Evolutionary conservation across 208 protist genomes (phyloP), one percentile per base, ranked within the genome.

Genomic region (Trypanosoma melophagium): DNA sequence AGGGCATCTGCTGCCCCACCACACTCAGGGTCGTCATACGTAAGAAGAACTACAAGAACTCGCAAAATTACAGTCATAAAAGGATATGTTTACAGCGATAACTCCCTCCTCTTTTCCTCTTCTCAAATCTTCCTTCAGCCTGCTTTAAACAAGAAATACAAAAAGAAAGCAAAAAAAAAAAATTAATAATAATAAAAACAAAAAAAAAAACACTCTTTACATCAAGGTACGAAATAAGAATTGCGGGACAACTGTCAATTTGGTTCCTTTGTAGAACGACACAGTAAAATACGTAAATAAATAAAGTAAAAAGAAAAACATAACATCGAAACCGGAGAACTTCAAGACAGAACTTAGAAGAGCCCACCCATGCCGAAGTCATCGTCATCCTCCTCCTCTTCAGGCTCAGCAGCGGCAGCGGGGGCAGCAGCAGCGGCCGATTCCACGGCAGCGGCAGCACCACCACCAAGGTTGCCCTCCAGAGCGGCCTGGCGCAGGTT

Each of bases 401-500:
- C 77, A 66, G 77, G 71, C 60, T 78, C 78, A 56, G 69, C 79
- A 54, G 75, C 60, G 25, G 74, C 16, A 59, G 71, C 76, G 40
- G 79, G 59, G 52, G 60, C 71, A 17, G 42, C 42, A 10, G 42
- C 42, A 28, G 81, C 77, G 35, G 75, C 79, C 35, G 83, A 66
- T 53, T 81, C 83, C 38, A 42, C 73, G 54, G 80, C 91, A 75
- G 84, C 86, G 28, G 87, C 81, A 59, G 81, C 73, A 57, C 85
- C 82, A 66, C 87, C 92, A 59, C 69, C 91, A 54, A 93, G 84
- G 53, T 71, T 87, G 59, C 87, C 92, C 80, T 90, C 84, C 68
- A 87, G 68, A 42, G 96, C 92, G 65, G 93, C 74, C 71, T 97
- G 87, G 72, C 97, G 90, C 70, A 98, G 81, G 72, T 95, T 81